A percentile compares a stretch with the other conserved stretches of the same genome.
Evolutionary conservation across 108 stramenopile genomes (phyloP).

Genomic region (Discostella pseudostelligera): DNA sequence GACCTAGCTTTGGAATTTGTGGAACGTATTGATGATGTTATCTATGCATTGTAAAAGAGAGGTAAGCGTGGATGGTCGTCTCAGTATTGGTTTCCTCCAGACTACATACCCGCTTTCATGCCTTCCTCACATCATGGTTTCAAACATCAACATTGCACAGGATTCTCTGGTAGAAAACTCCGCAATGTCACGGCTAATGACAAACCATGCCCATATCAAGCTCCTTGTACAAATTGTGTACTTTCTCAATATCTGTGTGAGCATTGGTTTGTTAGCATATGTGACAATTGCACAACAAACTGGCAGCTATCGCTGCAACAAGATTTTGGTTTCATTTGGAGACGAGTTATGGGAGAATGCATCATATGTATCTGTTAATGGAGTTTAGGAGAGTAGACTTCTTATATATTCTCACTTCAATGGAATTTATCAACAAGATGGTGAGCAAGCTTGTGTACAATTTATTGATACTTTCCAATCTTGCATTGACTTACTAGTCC

Average conservation of each 20-base stretch:
- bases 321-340: slow-evolving; percentile 21
- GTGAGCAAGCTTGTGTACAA: too few species aligned
- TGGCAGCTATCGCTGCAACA: slow-evolving; percentile 18
- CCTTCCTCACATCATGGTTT: too few species aligned
- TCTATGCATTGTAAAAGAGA: slow-evolving; percentile 16
- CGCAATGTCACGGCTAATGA: slow-evolving; percentile 1
- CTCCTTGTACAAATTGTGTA: slow-evolving; percentile 10
- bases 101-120: too few species aligned
- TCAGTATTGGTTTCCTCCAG: too few species aligned
- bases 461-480: too few species aligned
- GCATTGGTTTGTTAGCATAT: slow-evolving; percentile 1
- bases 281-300: slow-evolving; percentile 1
- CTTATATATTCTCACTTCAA: slow-evolving; percentile 36
- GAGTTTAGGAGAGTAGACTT: slow-evolving; percentile 10
- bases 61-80: neutral
- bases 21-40: slow-evolving; percentile 70
- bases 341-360: slow-evolving; percentile 42
- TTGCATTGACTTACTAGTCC: too few species aligned
- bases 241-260: neutral
- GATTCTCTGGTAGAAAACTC: slow-evolving; percentile 17
- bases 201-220: too few species aligned
- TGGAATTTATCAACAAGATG: slow-evolving; percentile 28
- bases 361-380: slow-evolving; percentile 3
- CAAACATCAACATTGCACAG: neutral
- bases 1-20: slow-evolving; percentile 61